These are phyloP conservation scores for Lactarius quietus DNA, from an alignment of 768 basidiomycete species.

Conservation along the genomic window DNA sequence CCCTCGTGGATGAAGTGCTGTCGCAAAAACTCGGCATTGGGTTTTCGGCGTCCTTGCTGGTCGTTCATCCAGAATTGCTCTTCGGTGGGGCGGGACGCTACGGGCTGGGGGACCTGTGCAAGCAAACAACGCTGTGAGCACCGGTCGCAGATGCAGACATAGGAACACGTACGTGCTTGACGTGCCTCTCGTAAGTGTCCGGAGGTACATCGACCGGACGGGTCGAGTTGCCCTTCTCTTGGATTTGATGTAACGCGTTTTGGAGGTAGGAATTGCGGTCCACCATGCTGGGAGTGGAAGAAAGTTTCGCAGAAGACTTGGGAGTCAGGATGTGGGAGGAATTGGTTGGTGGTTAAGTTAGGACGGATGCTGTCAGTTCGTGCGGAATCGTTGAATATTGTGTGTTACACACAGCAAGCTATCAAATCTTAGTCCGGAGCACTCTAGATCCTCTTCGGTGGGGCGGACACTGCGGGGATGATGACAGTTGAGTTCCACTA, in stretches of 20 bases:
- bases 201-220: conserved; percentile 28
- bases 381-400: background rate
- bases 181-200: conserved; percentile 33
- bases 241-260: conserved; percentile 29
- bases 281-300: conserved; percentile 11
- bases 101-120: conserved; percentile 67
- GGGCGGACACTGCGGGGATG: background rate
- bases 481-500: background rate
- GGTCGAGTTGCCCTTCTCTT: conserved; percentile 34
- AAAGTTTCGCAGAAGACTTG: background rate
- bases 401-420: background rate
- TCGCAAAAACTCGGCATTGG: conserved; percentile 76
- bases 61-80: conserved; percentile 63
- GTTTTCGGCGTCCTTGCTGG: conserved; percentile 52
- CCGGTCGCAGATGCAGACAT: background rate
- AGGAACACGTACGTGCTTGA: conserved; percentile 33
- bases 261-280: conserved; percentile 25
- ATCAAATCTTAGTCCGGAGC: background rate
- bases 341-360: background rate
- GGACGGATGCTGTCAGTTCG: background rate
- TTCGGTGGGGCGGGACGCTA: conserved; percentile 59
- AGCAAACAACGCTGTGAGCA: background rate
- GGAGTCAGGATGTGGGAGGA: background rate
- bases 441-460: background rate
- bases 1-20: conserved; percentile 87